Conservation (phyloP, 306 rosid species). For the Vigna reflexopilosa region DNA sequence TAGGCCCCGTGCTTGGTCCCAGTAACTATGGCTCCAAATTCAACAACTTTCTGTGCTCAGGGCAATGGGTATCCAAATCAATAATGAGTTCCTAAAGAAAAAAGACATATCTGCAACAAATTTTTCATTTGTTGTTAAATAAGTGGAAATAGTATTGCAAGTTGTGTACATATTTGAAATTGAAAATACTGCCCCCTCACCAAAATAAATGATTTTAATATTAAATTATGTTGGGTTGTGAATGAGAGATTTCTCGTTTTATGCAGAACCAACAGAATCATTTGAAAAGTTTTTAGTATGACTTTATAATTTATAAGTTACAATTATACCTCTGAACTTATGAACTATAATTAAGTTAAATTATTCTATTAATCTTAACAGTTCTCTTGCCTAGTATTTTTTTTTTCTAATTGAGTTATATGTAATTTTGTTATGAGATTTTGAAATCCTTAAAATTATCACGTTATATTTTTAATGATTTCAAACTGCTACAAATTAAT, state of each 20-base stretch:
- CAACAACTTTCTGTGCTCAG: neutral
- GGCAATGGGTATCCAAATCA: constrained; percentile 31
- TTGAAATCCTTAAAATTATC: too few species aligned
- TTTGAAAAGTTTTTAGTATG: too few species aligned
- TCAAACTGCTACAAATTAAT: too few species aligned
- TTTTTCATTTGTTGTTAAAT: neutral
- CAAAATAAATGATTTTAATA: neutral
- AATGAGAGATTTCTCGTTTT: neutral
- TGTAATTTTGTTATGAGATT: too few species aligned
- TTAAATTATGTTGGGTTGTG: neutral
- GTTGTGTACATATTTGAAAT: neutral
- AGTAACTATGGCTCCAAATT: constrained; percentile 29
- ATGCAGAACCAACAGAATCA: neutral
- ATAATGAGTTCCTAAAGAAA: constrained; percentile 1
- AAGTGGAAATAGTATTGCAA: neutral
- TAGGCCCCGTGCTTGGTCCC: constrained; percentile 34
- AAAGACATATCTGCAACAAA: neutral
- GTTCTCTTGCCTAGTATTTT: neutral
- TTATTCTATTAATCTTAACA: too few species aligned
- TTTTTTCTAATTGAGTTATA: too few species aligned
- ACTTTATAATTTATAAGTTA: too few species aligned
- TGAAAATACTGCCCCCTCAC: neutral
- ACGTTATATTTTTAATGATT: too few species aligned
- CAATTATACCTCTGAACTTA: neutral
- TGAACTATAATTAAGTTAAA: neutral